Evolutionary conservation across 192 early-diverging fungal genomes (phyloP), one percentile per base, ranked within the genome.

Genomic region (Dissophora globulifera): DNA sequence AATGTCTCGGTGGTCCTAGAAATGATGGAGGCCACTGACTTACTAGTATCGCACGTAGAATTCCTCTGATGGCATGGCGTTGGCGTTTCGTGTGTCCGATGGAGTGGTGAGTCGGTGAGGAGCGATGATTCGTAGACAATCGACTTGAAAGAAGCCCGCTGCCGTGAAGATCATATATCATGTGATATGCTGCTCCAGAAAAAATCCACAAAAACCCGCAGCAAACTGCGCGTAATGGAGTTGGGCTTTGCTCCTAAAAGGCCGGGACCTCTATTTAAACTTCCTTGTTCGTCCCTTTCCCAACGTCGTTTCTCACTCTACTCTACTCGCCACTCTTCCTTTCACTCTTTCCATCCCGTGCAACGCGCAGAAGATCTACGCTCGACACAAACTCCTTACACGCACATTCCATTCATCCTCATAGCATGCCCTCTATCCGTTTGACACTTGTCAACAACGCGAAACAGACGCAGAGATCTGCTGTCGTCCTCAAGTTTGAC

Each of bases 381-480:
- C n/a, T n/a, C n/a, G n/a, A n/a, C n/a, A n/a, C n/a, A n/a, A n/a
- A n/a, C n/a, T n/a, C n/a, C n/a, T n/a, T n/a, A n/a, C n/a, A n/a
- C n/a, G n/a, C n/a, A n/a, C n/a, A n/a, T n/a, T n/a, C n/a, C 45
- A n/a, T 54, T 15, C 52, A 23, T 56, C 46, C 12, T 22, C 19
- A 42, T 5, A 53, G 6, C 52, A 82, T 80, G 75, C 80, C 75
- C 35, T 79, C 75, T 0, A 68, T 81, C n/a, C 82, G 82, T 26
- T 61, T 83, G 23, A 86, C 84, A 30, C 67, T 86, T 56, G 74
- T 79, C 48, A 83, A 76, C 26, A 86, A 86, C 58, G 66, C 74
- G 8, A 84, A 85, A 19, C 84, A 86, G 45, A 80, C 53, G 31
- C 67, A 67, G 20, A 31, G 57, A 9, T 74, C 71, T 20, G 84